Evolutionary conservation across 2,329 filamentous ascomycete genomes (phyloP).

Genomic region (Talaromyces islandicus): DNA sequence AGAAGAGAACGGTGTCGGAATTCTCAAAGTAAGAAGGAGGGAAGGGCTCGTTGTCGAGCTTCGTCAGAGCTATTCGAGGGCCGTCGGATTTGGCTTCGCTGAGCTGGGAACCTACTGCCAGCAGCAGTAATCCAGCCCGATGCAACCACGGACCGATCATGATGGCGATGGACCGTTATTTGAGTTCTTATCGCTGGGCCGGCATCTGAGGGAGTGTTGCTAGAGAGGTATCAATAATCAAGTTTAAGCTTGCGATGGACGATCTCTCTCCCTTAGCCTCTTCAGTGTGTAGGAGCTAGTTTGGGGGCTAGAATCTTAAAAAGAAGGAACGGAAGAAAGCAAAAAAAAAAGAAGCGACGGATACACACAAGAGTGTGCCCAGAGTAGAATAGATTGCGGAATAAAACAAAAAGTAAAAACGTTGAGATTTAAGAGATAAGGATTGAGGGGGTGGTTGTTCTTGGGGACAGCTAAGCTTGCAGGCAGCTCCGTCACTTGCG

Average conservation of each 20-base stretch:
- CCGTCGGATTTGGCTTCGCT: conserved; percentile 45
- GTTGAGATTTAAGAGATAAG: background rate
- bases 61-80: conserved; percentile 59
- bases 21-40: conserved; percentile 87
- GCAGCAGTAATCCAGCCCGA: conserved; percentile 45
- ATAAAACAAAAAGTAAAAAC: background rate
- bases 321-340: background rate
- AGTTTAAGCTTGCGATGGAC: background rate
- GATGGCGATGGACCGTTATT: conserved; percentile 15
- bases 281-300: background rate
- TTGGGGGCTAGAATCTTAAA: background rate
- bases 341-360: background rate
- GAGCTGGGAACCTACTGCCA: conserved; percentile 40
- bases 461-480: conserved; percentile 15
- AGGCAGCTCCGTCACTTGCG: conserved; percentile 5
- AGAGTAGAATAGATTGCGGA: background rate
- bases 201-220: conserved; percentile 10
- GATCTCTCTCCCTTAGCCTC: background rate
- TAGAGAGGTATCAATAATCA: background rate
- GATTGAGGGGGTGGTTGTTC: conserved; percentile 20
- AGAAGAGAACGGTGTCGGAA: conserved; percentile 72
- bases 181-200: conserved; percentile 23
- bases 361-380: background rate
- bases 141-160: conserved; percentile 42
- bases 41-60: conserved; percentile 61